phyloP scores from a whole-genome alignment of 257 asterid species.

The Petunia secreta region DNA sequence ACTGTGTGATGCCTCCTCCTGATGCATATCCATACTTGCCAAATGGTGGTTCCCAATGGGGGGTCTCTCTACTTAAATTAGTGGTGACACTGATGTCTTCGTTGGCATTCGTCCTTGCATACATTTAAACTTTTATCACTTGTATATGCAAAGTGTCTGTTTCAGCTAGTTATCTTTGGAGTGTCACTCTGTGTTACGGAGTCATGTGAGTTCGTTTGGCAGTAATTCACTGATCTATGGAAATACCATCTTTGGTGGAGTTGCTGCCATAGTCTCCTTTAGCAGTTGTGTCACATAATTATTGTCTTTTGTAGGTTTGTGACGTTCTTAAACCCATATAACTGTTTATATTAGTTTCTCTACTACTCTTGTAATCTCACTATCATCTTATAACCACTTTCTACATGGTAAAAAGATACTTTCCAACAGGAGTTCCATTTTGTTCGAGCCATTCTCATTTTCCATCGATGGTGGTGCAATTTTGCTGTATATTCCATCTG shows the following conservation, averaged over 20 bases:
- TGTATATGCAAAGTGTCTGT: constrained; percentile 14
- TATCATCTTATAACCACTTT: not conserved
- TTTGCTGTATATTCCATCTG: not conserved
- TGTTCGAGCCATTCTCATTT: not conserved
- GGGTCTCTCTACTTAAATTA: constrained; percentile 46
- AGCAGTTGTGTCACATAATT: constrained; percentile 23
- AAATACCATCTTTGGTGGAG: not conserved
- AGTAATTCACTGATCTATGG: not conserved
- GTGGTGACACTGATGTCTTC: constrained; percentile 46
- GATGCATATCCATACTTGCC: constrained; percentile 80
- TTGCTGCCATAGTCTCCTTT: constrained; percentile 23
- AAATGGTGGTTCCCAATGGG: constrained; percentile 51
- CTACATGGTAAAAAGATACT: constrained; percentile 4
- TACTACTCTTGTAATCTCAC: constrained; percentile 24
- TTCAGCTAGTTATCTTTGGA: constrained; percentile 2
- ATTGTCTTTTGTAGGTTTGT: constrained; percentile 43
- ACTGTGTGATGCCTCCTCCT: constrained; percentile 93
- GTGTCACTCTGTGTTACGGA: not conserved
- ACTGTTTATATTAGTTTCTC: constrained; percentile 14
- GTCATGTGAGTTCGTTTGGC: not conserved
- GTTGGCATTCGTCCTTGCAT: constrained; percentile 43
- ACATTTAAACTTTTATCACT: constrained; percentile 39
- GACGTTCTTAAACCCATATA: constrained; percentile 16
- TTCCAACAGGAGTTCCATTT: constrained; percentile 2
- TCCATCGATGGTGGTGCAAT: not conserved